Conservation (phyloP, 2,329 filamentous ascomycete species). For the Colletotrichum horii region DNA sequence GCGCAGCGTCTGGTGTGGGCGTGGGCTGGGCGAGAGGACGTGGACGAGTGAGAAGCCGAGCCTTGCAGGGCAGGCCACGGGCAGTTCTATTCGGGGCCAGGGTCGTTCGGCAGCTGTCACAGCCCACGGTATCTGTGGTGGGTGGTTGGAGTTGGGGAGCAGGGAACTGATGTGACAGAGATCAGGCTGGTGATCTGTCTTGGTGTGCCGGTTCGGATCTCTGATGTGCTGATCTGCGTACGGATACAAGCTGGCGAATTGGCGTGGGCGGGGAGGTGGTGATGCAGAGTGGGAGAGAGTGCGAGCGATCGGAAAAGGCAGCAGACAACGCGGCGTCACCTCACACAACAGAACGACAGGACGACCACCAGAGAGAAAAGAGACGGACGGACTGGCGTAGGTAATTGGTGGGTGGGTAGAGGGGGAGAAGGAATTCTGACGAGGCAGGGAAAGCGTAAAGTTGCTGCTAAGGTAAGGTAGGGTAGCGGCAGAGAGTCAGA, state of each 20-base stretch:
- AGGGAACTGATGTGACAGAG: not conserved
- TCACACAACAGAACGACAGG: not conserved
- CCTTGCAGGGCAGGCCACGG: conserved; percentile 5
- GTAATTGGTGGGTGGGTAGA: not conserved
- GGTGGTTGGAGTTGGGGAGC: not conserved
- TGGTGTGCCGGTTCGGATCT: not conserved
- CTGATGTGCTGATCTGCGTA: not conserved
- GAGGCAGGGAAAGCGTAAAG: conserved; percentile 17
- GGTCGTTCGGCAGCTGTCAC: conserved; percentile 6
- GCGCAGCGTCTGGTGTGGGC: not conserved
- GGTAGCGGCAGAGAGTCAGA: not conserved
- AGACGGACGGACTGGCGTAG: not conserved
- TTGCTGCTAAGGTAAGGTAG: conserved; percentile 6
- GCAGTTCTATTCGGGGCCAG: not conserved
- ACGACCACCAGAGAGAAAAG: not conserved
- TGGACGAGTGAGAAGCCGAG: conserved; percentile 11
- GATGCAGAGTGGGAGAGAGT: not conserved
- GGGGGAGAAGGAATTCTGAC: conserved; percentile 4
- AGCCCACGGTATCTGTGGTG: not conserved
- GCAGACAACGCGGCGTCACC: not conserved
- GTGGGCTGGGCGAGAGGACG: not conserved
- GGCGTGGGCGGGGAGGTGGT: not conserved
- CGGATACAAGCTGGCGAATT: not conserved
- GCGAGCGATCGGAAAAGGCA: not conserved
- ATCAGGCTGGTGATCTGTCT: not conserved